Percentiles rank a stretch among this genome's conserved stretches.
Conservation (phyloP, 306 rosid species). For the Prinsepia uniflora region DNA sequence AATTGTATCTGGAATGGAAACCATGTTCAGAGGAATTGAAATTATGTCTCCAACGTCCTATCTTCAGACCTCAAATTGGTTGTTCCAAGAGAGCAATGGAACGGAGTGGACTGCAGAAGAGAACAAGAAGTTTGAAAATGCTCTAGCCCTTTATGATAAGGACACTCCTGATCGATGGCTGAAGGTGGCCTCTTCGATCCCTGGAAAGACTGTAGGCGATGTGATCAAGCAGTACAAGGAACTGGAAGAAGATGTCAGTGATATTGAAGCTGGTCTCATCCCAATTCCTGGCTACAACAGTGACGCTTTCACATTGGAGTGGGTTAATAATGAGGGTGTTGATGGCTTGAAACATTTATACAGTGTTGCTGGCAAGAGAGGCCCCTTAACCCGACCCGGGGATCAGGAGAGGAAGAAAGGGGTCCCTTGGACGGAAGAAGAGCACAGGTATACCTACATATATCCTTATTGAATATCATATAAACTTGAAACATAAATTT, state of each 20-base stretch:
- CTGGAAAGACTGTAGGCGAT: slow-evolving; percentile 84
- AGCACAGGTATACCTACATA: slow-evolving; percentile 71
- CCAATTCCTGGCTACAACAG: slow-evolving; percentile 60
- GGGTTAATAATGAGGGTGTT: slow-evolving; percentile 48
- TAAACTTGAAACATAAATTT: background rate
- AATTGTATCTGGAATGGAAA: slow-evolving; percentile 19
- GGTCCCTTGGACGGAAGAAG: slow-evolving; percentile 90
- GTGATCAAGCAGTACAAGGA: slow-evolving; percentile 78
- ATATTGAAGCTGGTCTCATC: slow-evolving; percentile 79
- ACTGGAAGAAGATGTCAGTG: slow-evolving; percentile 78
- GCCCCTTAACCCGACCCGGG: slow-evolving; percentile 47
- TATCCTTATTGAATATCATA: background rate
- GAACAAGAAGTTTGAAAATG: slow-evolving; percentile 80
- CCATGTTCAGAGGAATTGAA: slow-evolving; percentile 58
- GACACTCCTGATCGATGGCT: slow-evolving; percentile 81
- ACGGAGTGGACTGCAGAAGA: slow-evolving; percentile 75
- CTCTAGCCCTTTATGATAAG: slow-evolving; percentile 65
- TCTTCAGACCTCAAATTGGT: slow-evolving; percentile 63
- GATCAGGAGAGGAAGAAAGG: slow-evolving; percentile 93
- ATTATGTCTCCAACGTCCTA: slow-evolving; percentile 63
- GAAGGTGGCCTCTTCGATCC: slow-evolving; percentile 72
- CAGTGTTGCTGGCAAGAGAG: slow-evolving; percentile 57
- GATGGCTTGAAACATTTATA: slow-evolving; percentile 62
- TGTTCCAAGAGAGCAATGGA: slow-evolving; percentile 68
- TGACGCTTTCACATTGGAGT: slow-evolving; percentile 68